phyloP scores from a whole-genome alignment of 306 rosid species.

The Prunus armeniaca region DNA sequence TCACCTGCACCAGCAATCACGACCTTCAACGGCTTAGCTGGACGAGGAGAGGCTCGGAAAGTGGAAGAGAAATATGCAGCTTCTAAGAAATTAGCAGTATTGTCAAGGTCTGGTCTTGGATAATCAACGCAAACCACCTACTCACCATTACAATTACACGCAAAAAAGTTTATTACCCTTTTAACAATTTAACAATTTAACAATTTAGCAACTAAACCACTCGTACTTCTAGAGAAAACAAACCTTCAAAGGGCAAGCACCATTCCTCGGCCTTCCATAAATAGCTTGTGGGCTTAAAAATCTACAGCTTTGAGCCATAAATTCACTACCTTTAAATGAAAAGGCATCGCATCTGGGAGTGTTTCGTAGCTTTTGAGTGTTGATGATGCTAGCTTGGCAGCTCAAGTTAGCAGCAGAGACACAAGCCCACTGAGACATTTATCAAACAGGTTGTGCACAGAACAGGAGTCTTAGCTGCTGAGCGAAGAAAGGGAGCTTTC shows the following conservation, averaged over 20 bases:
- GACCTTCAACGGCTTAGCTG: conserved; percentile 65
- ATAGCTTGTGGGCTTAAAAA: conserved; percentile 25
- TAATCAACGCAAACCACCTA: conserved; percentile 79
- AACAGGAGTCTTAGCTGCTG: not conserved
- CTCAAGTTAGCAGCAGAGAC: conserved; percentile 55
- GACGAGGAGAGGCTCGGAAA: conserved; percentile 65
- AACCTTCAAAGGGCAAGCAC: conserved; percentile 51
- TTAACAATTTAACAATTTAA: not conserved
- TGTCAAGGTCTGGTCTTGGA: conserved; percentile 85
- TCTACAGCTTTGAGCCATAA: conserved; percentile 42
- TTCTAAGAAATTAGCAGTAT: conserved; percentile 70
- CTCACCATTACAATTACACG: not conserved
- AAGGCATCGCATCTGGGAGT: conserved; percentile 36
- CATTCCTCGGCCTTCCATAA: conserved; percentile 33
- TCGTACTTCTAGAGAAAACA: not conserved
- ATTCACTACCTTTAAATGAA: conserved; percentile 48
- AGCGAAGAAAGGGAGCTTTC: not conserved
- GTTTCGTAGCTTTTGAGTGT: conserved; percentile 20
- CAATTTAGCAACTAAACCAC: not conserved
- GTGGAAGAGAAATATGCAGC: conserved; percentile 83
- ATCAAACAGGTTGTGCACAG: not conserved
- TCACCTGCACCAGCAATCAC: conserved; percentile 96
- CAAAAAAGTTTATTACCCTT: conserved; percentile 4
- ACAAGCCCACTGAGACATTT: conserved; percentile 60
- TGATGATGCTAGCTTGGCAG: conserved; percentile 24